Evolutionary conservation across 2,329 filamentous ascomycete genomes (phyloP).

Genomic region (Fusarium pseudoanthophilum): DNA sequence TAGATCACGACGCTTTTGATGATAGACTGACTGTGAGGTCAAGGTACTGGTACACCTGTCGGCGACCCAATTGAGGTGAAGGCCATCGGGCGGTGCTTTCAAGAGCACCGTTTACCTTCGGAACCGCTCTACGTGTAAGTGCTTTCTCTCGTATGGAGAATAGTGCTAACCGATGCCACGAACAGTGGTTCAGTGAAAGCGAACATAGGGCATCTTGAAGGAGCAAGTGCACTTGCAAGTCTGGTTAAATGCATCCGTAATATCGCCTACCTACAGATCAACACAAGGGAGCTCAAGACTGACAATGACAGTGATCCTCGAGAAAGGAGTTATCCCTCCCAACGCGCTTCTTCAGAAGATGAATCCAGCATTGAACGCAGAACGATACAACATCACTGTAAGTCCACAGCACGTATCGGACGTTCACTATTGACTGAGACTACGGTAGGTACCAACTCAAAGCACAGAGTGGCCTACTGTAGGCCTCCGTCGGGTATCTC

Average conservation of each 20-base stretch:
- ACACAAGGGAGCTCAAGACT: fast-evolving
- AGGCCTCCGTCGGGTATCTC: conserved; percentile 24
- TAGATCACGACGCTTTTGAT: fast-evolving
- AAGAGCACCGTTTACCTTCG: neutral
- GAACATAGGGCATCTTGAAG: conserved; percentile 1
- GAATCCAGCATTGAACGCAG: neutral
- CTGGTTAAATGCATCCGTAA: conserved; percentile 10
- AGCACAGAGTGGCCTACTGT: neutral
- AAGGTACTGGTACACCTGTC: conserved; percentile 7
- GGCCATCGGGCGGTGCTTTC: neutral
- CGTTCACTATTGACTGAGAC: fast-evolving
- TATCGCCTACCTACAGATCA: neutral
- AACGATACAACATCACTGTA: neutral
- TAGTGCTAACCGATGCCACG: fast-evolving
- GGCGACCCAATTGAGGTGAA: conserved; percentile 14
- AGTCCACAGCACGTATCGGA: fast-evolving
- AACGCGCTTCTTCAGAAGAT: neutral
- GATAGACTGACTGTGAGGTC: fast-evolving
- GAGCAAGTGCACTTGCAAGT: conserved; percentile 12
- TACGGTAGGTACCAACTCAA: neutral
- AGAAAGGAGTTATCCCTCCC: conserved; percentile 7
- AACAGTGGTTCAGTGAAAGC: conserved; percentile 2
- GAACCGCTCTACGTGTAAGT: conserved; percentile 9
- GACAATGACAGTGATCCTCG: neutral
- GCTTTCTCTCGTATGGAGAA: fast-evolving